Conservation (phyloP, 192 early-diverging fungal genomes). For the Coemansia sp. region DNA sequence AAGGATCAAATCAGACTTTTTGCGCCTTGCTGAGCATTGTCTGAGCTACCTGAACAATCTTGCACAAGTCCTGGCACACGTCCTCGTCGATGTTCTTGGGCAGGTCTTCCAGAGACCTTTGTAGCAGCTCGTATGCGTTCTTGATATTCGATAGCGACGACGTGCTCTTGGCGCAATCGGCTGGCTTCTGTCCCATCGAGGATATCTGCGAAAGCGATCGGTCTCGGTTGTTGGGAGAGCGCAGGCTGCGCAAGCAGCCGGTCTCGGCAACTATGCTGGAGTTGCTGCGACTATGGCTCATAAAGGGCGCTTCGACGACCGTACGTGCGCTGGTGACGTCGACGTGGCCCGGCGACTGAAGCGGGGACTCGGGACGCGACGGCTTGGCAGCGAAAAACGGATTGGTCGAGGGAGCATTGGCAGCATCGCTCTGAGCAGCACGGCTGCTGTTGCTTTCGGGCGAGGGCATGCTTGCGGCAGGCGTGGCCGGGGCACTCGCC, state of each 20-base stretch:
- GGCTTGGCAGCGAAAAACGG: constrained; percentile 20
- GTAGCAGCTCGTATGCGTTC: constrained; percentile 21
- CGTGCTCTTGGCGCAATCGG: neutral
- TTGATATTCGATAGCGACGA: constrained; percentile 19
- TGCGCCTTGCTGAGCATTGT: constrained; percentile 14
- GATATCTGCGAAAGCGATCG: constrained; percentile 1
- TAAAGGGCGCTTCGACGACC: constrained; percentile 11
- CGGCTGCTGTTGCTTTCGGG: neutral
- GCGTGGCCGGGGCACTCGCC: constrained; percentile 33
- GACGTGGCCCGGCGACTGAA: neutral
- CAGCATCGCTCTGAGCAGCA: neutral
- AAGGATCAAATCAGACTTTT: constrained; percentile 1
- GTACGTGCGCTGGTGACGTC: constrained; percentile 3
- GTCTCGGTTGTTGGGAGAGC: constrained; percentile 5
- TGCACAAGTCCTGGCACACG: constrained; percentile 21
- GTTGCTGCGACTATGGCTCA: constrained; percentile 23
- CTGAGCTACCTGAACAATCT: constrained; percentile 36
- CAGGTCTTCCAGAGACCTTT: constrained; percentile 12
- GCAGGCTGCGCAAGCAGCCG: constrained; percentile 39
- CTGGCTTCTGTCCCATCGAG: neutral
- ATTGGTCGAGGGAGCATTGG: constrained; percentile 10
- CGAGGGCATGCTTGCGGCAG: neutral
- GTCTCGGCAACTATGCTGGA: constrained; percentile 44
- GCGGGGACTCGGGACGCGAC: neutral
- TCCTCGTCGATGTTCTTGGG: constrained; percentile 2